Percentiles rank a stretch among this genome's conserved stretches.
These are phyloP conservation scores for Ophiocordyceps robertsii DNA, from an alignment of 2,329 filamentous ascomycete genomes.

Conservation along the genomic window DNA sequence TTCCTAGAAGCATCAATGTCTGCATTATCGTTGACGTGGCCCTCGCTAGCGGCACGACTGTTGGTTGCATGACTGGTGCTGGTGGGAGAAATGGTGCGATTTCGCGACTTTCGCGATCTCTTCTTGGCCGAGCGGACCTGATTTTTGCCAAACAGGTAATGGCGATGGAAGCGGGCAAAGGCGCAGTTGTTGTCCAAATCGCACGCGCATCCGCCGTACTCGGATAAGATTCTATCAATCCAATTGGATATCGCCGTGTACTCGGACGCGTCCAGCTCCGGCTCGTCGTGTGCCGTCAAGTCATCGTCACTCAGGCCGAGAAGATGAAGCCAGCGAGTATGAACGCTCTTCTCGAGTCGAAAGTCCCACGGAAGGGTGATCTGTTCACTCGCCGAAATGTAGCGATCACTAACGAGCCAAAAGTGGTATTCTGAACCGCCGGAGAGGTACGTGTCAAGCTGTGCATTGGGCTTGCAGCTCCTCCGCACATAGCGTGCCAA, in stretches of 20 bases:
- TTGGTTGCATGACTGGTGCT: conserved; percentile 49
- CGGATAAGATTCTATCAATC: conserved; percentile 57
- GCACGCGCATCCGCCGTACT: conserved; percentile 71
- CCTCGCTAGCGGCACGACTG: conserved; percentile 51
- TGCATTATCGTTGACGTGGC: conserved; percentile 37
- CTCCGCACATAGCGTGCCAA: conserved; percentile 77
- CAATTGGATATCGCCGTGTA: conserved; percentile 48
- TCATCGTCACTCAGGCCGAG: conserved; percentile 52
- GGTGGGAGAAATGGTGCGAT: conserved; percentile 44
- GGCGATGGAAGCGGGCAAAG: conserved; percentile 49
- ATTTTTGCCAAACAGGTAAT: conserved; percentile 33
- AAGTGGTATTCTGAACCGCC: conserved; percentile 74
- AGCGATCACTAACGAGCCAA: conserved; percentile 74
- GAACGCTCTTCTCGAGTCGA: conserved; percentile 41
- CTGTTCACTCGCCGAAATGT: conserved; percentile 52
- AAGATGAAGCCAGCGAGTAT: conserved; percentile 40
- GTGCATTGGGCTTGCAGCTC: conserved; percentile 84
- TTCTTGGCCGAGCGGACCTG: conserved; percentile 31
- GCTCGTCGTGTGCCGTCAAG: conserved; percentile 29
- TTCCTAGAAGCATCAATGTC: conserved; percentile 34
- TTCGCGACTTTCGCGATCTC: conserved; percentile 41
- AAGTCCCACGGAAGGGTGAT: conserved; percentile 58
- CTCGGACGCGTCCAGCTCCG: conserved; percentile 44
- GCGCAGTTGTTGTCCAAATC: conserved; percentile 48
- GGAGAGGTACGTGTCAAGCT: conserved; percentile 73